Base-by-base conservation (phyloP, 176 grass and related monocot genomes). In the Pharus latifolius region DNA sequence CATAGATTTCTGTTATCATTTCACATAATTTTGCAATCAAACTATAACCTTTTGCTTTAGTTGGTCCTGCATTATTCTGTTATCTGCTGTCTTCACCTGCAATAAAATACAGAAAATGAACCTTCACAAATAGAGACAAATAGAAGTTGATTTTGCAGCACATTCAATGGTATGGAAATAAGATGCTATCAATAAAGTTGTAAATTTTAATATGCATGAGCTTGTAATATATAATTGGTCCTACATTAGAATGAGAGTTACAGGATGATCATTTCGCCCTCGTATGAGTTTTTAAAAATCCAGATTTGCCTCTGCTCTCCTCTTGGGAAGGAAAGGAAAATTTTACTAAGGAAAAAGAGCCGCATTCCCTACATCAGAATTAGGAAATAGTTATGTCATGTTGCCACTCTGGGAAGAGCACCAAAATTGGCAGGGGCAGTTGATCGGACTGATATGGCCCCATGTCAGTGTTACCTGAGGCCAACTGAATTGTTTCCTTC, bases 21-120 rank as follows among this genome's bases (percentile, higher is more conserved):
- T 56, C 32, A 25, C 1, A 51, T 69, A 69, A 53, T n/a, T 52
- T 20, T 74, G n/a, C 34, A 64, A n/a, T 48, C 28, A 81, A 43
- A 76, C 27, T 22, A 10, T 60, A 48, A 91, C 82, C 82, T 86
- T 91, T 75, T 86, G 67, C 14, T 84, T 58, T 41, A 96, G 75
- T 62, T 88, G 84, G 30, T 88, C 79, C 67, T 86, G 85, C 65
- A 88, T 76, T 79, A 96, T 65, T 83, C 76, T 91, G 82, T 91
- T 91, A 84, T 91, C 92, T 46, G 85, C 79, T 81, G 72, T 86
- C 60, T 85, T 96, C 29, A 91, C 81, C 91, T 87, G 63, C 43
- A 83, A 80, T 53, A 49, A 13, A 69, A 77, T 66, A 48, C 27
- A 69, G 40, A 66, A 80, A 35, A 23, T 16, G 57, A 12, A 17